phyloP scores from a whole-genome alignment of 169 alveolate genomes.

The Cystoisospora suis region DNA sequence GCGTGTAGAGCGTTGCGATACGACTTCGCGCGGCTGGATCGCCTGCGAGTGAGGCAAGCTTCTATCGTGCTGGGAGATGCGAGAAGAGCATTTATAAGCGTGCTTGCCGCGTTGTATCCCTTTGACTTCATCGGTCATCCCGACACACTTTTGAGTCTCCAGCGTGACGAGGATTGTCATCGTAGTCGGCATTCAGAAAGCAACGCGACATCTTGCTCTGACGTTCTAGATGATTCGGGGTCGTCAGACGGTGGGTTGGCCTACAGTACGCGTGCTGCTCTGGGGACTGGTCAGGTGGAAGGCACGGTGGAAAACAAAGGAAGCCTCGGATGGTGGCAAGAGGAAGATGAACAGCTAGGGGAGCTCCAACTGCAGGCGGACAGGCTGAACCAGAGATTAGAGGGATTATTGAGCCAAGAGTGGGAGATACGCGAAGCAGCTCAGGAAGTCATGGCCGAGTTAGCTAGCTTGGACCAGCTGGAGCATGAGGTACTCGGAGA shows the following conservation, averaged over 20 bases:
- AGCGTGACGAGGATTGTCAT: not conserved
- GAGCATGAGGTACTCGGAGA: constrained; percentile 6
- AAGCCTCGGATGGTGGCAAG: not conserved
- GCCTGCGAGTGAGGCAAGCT: not conserved
- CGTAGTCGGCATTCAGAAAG: not conserved
- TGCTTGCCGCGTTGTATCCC: not conserved
- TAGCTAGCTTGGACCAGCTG: not conserved
- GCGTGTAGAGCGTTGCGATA: not conserved
- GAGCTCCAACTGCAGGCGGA: not conserved
- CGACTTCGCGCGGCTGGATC: not conserved
- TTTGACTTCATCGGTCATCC: not conserved
- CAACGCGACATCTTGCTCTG: not conserved
- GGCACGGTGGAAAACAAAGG: not conserved
- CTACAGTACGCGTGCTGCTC: not conserved
- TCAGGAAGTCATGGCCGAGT: not conserved
- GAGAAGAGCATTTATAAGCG: not conserved
- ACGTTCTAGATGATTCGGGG: not conserved
- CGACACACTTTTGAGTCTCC: not conserved
- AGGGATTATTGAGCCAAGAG: not conserved
- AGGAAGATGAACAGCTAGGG: not conserved
- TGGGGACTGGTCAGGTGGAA: not conserved
- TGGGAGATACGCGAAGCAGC: not conserved
- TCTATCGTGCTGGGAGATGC: not conserved
- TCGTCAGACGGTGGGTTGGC: not conserved
- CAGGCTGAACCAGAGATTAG: not conserved